Percentiles rank a stretch among this genome's conserved stretches.
phyloP scores from a whole-genome alignment of 441 rosid species.

The Gossypium aridum region DNA sequence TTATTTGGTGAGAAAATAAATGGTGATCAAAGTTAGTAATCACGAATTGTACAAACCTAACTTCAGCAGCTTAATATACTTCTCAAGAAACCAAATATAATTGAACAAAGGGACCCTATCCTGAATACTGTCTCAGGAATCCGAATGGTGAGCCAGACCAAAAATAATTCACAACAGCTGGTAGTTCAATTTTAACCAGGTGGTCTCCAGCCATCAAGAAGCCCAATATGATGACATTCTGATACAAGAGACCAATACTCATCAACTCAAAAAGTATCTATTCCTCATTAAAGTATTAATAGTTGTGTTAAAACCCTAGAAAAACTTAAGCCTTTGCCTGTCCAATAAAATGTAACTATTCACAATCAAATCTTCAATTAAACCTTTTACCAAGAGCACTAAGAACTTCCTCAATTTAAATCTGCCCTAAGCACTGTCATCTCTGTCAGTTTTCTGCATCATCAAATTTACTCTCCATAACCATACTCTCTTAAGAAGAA shows the following conservation, averaged over 20 bases:
- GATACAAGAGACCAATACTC: not conserved
- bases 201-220: conserved; percentile 6
- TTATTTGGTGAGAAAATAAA: not conserved
- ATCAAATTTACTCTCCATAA: not conserved
- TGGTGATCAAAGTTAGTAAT: not conserved
- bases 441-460: not conserved
- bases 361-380: not conserved
- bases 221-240: conserved; percentile 1
- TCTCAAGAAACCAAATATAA: conserved; percentile 1
- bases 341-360: not conserved
- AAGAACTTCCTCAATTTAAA: not conserved
- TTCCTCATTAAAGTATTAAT: not conserved
- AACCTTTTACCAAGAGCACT: not conserved
- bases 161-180: not conserved
- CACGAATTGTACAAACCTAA: not conserved
- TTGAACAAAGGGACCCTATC: not conserved
- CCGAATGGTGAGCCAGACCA: not conserved
- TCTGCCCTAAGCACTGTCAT: not conserved
- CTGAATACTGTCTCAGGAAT: not conserved
- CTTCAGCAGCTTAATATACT: not conserved
- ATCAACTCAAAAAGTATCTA: not conserved
- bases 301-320: not conserved
- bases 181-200: not conserved
- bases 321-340: not conserved
- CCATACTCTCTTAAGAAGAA: not conserved